These are phyloP conservation scores for Hericium rajendrae DNA, from an alignment of 768 basidiomycete genomes.

Conservation along the genomic window DNA sequence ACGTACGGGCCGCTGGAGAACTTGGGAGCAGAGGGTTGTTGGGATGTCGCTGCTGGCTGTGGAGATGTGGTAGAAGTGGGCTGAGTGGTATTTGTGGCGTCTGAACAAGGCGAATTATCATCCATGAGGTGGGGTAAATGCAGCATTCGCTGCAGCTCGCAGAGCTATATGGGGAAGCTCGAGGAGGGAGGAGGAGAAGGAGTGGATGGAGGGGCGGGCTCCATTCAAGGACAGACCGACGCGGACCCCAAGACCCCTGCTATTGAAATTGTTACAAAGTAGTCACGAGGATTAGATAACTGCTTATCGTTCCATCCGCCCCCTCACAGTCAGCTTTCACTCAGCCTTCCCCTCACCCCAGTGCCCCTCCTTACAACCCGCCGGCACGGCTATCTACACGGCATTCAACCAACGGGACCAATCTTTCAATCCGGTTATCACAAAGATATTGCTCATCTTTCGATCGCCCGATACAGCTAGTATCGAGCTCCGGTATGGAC, in stretches of 20 bases:
- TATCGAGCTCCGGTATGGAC: too few relatives aligned
- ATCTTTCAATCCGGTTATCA: too few relatives aligned
- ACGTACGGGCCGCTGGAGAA: constrained; percentile 24
- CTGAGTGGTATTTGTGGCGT: not conserved
- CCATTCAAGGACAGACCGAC: not conserved
- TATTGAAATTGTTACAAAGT: not conserved
- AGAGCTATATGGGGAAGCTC: not conserved
- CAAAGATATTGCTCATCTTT: too few relatives aligned
- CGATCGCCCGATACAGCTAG: too few relatives aligned
- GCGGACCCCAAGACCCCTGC: not conserved
- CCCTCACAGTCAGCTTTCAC: too few relatives aligned
- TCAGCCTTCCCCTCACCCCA: too few relatives aligned
- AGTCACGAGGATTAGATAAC: not conserved
- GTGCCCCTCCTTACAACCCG: too few relatives aligned
- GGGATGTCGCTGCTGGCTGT: not conserved
- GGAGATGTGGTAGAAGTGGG: not conserved
- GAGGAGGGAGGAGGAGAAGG: not conserved
- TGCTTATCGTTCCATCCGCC: not conserved
- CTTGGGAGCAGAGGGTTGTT: constrained; percentile 12
- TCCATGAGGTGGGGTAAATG: constrained; percentile 1
- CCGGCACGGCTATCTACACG: too few relatives aligned
- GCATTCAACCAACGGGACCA: too few relatives aligned
- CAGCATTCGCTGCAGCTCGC: too few relatives aligned
- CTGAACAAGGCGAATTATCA: not conserved
- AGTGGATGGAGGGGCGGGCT: not conserved